These are phyloP conservation scores for Zizania latifolia DNA, from an alignment of 176 grass and related monocot species.

Conservation along the genomic window DNA sequence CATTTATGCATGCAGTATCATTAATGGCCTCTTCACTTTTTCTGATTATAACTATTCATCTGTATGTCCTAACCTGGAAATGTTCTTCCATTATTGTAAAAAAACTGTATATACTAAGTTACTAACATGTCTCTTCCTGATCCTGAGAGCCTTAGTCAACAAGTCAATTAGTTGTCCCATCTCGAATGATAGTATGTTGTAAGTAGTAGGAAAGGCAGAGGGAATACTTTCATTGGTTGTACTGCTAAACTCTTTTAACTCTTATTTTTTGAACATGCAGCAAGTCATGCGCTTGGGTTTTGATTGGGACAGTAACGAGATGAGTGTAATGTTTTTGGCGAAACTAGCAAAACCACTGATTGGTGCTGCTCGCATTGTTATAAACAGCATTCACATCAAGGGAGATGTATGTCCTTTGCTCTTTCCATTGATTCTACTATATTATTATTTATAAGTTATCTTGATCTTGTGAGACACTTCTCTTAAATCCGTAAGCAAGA, in stretches of 20 bases:
- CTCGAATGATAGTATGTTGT: neutral
- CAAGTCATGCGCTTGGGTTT: slow-evolving; percentile 83
- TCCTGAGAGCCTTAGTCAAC: neutral
- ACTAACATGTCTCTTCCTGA: neutral
- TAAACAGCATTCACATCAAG: slow-evolving; percentile 91
- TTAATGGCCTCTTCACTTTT: neutral
- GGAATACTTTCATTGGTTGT: neutral
- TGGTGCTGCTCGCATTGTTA: slow-evolving; percentile 74
- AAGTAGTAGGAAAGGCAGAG: neutral
- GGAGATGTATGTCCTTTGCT: slow-evolving; percentile 69
- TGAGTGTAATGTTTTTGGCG: slow-evolving; percentile 85
- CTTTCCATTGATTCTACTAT: slow-evolving; percentile 23
- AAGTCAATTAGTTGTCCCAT: neutral
- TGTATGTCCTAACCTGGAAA: neutral
- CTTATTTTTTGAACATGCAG: slow-evolving; percentile 41
- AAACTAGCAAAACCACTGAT: slow-evolving; percentile 74
- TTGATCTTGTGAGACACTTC: neutral
- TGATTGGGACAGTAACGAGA: slow-evolving; percentile 86
- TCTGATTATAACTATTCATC: neutral
- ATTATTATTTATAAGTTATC: slow-evolving; percentile 3
- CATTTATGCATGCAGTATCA: neutral
- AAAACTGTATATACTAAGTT: neutral
- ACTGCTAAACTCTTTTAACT: neutral
- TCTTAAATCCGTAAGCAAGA: neutral
- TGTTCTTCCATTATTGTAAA: neutral